Percentiles rank a stretch among this genome's conserved stretches.
Evolutionary conservation across 2,329 filamentous ascomycete genomes (phyloP).

Genomic region (Elsinoe perseae): DNA sequence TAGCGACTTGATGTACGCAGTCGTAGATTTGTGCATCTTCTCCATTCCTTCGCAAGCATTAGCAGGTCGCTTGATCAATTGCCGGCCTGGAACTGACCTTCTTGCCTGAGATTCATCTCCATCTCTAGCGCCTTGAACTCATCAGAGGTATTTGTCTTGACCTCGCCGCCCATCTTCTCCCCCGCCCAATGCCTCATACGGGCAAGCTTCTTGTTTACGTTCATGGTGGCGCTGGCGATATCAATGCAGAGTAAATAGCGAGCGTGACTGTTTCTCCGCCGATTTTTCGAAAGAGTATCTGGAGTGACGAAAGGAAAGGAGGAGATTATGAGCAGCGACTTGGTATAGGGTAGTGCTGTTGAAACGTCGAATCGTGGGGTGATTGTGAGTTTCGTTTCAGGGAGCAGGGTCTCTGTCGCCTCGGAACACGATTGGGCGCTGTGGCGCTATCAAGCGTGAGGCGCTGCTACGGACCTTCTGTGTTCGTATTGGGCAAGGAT

Average conservation of each 20-base stretch:
- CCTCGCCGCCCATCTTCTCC: constrained; percentile 89
- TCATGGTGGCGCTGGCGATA: constrained; percentile 30
- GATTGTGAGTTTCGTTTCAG: constrained; percentile 5
- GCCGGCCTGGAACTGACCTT: constrained; percentile 65
- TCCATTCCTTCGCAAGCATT: too few species aligned
- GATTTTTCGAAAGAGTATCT: neutral
- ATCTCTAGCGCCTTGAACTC: constrained; percentile 84
- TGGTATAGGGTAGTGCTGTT: constrained; percentile 7
- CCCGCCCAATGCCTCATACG: constrained; percentile 97
- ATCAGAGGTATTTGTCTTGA: constrained; percentile 77
- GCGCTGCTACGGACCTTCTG: neutral
- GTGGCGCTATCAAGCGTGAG: neutral
- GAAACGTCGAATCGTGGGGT: constrained; percentile 12
- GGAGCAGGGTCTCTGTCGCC: constrained; percentile 3
- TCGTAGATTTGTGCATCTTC: constrained; percentile 78
- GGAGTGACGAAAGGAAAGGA: neutral
- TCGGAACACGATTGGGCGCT: constrained; percentile 1
- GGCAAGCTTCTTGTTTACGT: constrained; percentile 80
- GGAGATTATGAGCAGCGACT: neutral
- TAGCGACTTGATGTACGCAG: constrained; percentile 76
- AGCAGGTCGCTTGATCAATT: too few species aligned
- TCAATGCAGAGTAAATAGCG: neutral
- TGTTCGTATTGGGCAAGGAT: neutral
- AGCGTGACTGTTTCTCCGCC: neutral
- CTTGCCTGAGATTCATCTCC: constrained; percentile 82